phyloP scores from a whole-genome alignment of 2,329 filamentous ascomycete species.

The Coniochaeta sp. region DNA sequence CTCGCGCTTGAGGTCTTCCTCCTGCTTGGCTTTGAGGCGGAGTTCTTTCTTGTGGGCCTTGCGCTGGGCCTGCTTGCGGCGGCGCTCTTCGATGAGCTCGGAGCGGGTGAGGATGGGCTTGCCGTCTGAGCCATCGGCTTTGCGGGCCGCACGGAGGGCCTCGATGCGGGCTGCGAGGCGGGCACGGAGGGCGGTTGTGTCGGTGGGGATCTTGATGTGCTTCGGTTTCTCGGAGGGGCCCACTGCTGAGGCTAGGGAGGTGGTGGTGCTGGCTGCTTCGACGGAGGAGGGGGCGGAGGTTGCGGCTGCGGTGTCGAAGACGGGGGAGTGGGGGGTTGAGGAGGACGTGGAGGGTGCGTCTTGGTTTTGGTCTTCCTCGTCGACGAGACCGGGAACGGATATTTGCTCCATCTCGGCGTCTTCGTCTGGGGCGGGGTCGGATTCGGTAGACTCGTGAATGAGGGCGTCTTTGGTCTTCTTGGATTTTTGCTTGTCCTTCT shows the following conservation, averaged over 20 bases:
- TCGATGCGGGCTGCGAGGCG: constrained; percentile 80
- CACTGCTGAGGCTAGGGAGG: constrained; percentile 62
- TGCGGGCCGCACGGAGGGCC: constrained; percentile 74
- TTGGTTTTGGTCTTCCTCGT: constrained; percentile 42
- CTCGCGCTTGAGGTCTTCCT: constrained; percentile 64
- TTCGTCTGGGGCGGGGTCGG: constrained; percentile 19
- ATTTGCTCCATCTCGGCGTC: constrained; percentile 31
- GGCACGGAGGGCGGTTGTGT: constrained; percentile 68
- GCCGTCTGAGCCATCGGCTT: constrained; percentile 78
- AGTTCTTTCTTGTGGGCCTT: constrained; percentile 86
- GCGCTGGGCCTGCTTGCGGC: constrained; percentile 79
- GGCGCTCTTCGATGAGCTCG: constrained; percentile 83
- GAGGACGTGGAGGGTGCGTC: constrained; percentile 28
- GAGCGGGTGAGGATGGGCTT: constrained; percentile 78
- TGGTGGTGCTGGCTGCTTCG: constrained; percentile 48
- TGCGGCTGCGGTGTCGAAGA: constrained; percentile 48
- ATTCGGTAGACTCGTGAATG: constrained; percentile 16
- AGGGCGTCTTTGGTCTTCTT: constrained; percentile 5
- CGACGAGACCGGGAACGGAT: constrained; percentile 39
- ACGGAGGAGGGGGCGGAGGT: constrained; percentile 27
- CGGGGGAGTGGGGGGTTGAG: constrained; percentile 51
- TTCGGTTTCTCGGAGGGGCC: constrained; percentile 56
- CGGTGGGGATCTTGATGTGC: constrained; percentile 59
- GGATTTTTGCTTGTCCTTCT: constrained; percentile 6
- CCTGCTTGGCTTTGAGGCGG: constrained; percentile 67